Base-by-base conservation (phyloP, 257 asterid genomes). In the Linderniella brevidens region DNA sequence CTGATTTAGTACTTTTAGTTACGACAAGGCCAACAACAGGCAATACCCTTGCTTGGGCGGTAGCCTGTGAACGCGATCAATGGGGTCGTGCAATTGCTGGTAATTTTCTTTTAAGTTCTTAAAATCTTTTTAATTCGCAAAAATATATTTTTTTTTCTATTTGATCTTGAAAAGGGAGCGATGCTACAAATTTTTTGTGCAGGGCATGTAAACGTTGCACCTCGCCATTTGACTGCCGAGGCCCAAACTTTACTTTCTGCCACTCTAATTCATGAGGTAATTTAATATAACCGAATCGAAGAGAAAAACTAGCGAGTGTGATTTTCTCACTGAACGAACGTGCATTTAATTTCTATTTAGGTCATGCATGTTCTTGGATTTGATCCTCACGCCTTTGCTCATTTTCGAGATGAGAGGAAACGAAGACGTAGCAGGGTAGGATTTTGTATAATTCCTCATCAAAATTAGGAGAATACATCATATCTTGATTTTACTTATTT, bases 81-180 rank as follows among this genome's bases (percentile, higher is more conserved):
- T 81, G 93, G 93, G 93, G 93, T 46, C 93, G 93, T 53, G 93
- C 93, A 49, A 75, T 81, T 37, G 93, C 93, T 51, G 93, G 90
- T 77, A 76, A 13, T 48, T 12, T 41, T 53, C 9, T 43, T 49
- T 62, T 44, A 32, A 39, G 37, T 45, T 52, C 19, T 35, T 38
- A 43, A 40, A 10, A 52, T 58, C 42, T 52, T 43, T 35, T 37
- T 16, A 2, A 2, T 25, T 25, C 6, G 3, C 6, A 25, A 25
- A 25, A 25, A 38, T 37, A 8, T 29, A 36, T 8, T 61, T 25
- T 50, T 25, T 10, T 13, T n/a, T n/a, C n/a, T 5, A 19, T 36
- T n/a, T 29, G 0, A 6, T 35, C 6, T 48, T 51, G 19, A 40
- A 37, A 25, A 10, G 19, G 46, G 32, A 25, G 32, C 6, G 32